Evolutionary conservation across 202 grass and related monocot species (phyloP), one percentile per base, ranked within the genome.

Genomic region (Setaria viridis): DNA sequence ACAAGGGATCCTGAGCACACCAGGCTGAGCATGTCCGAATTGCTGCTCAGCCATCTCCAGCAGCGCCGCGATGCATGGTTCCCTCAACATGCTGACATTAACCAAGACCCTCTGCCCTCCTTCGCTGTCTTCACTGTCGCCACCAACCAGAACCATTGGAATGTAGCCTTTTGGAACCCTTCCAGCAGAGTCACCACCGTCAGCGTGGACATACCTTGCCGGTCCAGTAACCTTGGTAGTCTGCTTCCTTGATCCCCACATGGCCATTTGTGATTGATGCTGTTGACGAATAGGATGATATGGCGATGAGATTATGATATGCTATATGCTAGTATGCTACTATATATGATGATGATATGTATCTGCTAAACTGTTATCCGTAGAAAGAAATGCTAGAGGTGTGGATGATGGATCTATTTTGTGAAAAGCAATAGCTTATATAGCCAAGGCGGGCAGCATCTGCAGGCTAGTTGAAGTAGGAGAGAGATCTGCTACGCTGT

Each of bases 121-220:
- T 1, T 67, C 70, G 2, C 59, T 59, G 6, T 55, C 74, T 1
- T 32, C 67, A 1, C 48, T 25, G 25, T 25, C 67, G 3, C 33
- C 50, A 58, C 56, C 20, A 7, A 64, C 33, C 39, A 86, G 85
- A 37, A 90, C 46, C 73, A 90, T 56, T 11, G 88, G 88, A 19
- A 93, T 39, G 45, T 93, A 89, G 0, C 91, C 80, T 73, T 78
- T 90, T 0, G 91, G 91, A 20, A 90, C 60, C 70, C 39, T 85
- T 5, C 33, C 43, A 11, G 16, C 15, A 41, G 39, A 47, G 34
- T 66, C 19, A 1, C 45, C 34, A n/a, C 20, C 33, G 1, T 58
- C 56, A 58, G 19, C 14, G 0, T 2, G 3, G 17, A 39, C 5
- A 43, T 87, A 87, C 58, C 58, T 29, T 3, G 60, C 34, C 10